Percentiles rank a stretch among this genome's conserved stretches.
These are phyloP conservation scores for Podospora didyma DNA, from an alignment of 495 filamentous ascomycete genomes.

Conservation along the genomic window DNA sequence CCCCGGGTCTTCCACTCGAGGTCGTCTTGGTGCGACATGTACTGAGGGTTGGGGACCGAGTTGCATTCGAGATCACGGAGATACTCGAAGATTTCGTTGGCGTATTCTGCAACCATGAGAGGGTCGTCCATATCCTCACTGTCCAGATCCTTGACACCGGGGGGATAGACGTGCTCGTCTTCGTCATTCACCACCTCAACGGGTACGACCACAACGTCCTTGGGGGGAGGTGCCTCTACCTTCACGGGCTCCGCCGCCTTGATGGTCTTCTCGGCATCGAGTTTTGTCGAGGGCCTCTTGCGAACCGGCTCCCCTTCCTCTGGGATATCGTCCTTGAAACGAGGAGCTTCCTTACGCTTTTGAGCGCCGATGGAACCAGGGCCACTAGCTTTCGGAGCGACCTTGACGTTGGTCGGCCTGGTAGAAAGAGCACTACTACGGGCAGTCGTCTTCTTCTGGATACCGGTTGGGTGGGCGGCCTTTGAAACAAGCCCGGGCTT, in stretches of 20 bases:
- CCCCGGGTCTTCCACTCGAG: conserved; percentile 98
- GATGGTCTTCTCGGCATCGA: conserved; percentile 31
- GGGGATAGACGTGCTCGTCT: conserved; percentile 37
- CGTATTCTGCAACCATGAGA: conserved; percentile 96
- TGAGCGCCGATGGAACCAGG: conserved; percentile 59
- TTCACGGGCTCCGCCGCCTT: conserved; percentile 34
- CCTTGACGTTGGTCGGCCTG: conserved; percentile 69
- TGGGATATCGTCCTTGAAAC: conserved; percentile 55
- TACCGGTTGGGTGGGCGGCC: conserved; percentile 65
- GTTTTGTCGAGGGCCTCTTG: conserved; percentile 42
- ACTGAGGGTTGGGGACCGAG: conserved; percentile 83
- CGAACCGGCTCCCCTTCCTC: conserved; percentile 53
- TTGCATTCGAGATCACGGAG: conserved; percentile 78
- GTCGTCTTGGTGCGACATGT: conserved; percentile 90
- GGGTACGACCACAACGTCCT: conserved; percentile 26
- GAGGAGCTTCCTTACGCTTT: conserved; percentile 56
- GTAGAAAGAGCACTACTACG: conserved; percentile 53
- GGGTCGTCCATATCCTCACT: conserved; percentile 87
- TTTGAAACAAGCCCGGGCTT: conserved; percentile 72
- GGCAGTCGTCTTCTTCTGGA: conserved; percentile 69
- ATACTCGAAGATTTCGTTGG: conserved; percentile 96
- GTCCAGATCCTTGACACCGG: conserved; percentile 66
- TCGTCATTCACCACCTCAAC: conserved; percentile 7
- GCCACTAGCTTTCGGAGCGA: conserved; percentile 66
- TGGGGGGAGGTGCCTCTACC: conserved; percentile 35